Conservation (phyloP, 306 rosid genomes). For the Cucumis cinereus region DNA sequence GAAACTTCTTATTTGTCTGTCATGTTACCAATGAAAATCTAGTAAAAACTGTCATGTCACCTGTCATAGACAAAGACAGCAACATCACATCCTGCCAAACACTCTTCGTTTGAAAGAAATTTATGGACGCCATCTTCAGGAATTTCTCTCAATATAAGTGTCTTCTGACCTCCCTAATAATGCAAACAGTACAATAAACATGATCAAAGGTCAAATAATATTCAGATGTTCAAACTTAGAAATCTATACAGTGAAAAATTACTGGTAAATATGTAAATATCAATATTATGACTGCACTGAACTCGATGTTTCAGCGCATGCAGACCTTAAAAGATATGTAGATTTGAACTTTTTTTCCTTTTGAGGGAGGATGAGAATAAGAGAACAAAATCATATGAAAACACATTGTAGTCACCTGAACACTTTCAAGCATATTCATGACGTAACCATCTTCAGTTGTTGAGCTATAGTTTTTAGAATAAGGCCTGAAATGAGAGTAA, state of each 20-base stretch:
- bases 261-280: background rate
- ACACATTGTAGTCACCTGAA: slow-evolving; percentile 53
- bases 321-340: background rate
- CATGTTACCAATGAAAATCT: background rate
- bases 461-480: slow-evolving; percentile 40
- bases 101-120: slow-evolving; percentile 43
- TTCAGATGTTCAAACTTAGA: background rate
- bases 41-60: slow-evolving; percentile 19
- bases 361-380: background rate
- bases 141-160: slow-evolving; percentile 79
- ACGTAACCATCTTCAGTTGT: slow-evolving; percentile 50
- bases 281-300: background rate
- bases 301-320: background rate
- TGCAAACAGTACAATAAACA: slow-evolving; percentile 14
- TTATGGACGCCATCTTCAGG: slow-evolving; percentile 52
- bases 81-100: slow-evolving; percentile 77
- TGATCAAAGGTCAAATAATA: slow-evolving; percentile 12
- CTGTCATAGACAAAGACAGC: slow-evolving; percentile 84
- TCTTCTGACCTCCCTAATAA: slow-evolving; percentile 54
- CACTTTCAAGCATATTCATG: slow-evolving; percentile 43
- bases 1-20: background rate
- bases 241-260: background rate
- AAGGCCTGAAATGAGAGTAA: slow-evolving; percentile 38
- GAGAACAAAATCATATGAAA: background rate
- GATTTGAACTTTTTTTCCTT: background rate